Evolutionary conservation across 2,329 filamentous ascomycete species (phyloP).

Genomic region (Penicillium sp.): DNA sequence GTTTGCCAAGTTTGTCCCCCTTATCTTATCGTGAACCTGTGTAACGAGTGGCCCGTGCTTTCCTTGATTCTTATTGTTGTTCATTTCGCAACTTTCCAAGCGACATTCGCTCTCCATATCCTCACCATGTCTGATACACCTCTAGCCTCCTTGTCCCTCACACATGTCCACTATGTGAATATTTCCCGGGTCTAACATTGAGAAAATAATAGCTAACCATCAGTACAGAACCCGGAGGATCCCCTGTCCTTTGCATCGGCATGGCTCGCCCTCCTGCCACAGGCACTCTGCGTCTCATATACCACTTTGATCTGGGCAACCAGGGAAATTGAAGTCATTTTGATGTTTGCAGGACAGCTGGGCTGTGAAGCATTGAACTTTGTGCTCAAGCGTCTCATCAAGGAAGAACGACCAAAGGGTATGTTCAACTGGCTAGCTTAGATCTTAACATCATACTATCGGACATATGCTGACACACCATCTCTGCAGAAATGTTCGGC

Average conservation of each 20-base stretch:
- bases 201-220: not conserved
- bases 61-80: not conserved
- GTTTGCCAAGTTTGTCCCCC: not conserved
- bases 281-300: constrained; percentile 88
- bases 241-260: constrained; percentile 83
- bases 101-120: not conserved
- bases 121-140: constrained; percentile 47
- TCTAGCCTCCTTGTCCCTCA: constrained; percentile 86
- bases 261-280: constrained; percentile 90
- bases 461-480: not conserved
- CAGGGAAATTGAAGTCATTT: constrained; percentile 81
- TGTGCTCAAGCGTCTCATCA: constrained; percentile 82
- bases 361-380: constrained; percentile 92
- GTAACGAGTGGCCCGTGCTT: constrained; percentile 2
- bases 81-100: not conserved
- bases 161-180: constrained; percentile 91
- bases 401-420: constrained; percentile 83
- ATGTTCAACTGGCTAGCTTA: constrained; percentile 41
- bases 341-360: constrained; percentile 92
- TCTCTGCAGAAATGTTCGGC: constrained; percentile 64
- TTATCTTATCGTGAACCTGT: constrained; percentile 6
- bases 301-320: constrained; percentile 87
- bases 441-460: not conserved
- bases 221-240: constrained; percentile 75
- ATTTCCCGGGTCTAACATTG: not conserved